These are phyloP conservation scores for Lipomyces orientalis DNA, from an alignment of 805 yeast species.

Conservation along the genomic window DNA sequence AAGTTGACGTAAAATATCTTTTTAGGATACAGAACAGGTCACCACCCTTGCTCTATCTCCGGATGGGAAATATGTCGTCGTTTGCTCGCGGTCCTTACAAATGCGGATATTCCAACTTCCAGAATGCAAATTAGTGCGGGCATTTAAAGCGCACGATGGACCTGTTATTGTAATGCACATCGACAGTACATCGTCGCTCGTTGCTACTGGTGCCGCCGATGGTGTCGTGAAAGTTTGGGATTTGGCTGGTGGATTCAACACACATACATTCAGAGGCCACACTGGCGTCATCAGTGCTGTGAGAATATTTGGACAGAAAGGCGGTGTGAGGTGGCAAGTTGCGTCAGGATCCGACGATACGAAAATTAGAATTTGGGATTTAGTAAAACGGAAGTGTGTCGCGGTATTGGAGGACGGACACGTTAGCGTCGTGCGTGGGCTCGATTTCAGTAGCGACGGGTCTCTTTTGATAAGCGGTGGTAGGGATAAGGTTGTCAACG, in stretches of 20 bases:
- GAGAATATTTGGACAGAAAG: constrained; percentile 72
- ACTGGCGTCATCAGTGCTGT: constrained; percentile 85
- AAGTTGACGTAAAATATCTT: not conserved
- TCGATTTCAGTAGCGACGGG: constrained; percentile 65
- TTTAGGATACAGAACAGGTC: constrained; percentile 69
- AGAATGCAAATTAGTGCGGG: constrained; percentile 41
- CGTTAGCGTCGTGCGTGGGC: constrained; percentile 81
- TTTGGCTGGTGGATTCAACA: constrained; percentile 80
- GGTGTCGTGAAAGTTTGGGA: constrained; percentile 93
- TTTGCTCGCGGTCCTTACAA: constrained; percentile 83
- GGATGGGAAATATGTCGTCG: constrained; percentile 71
- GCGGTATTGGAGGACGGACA: constrained; percentile 70
- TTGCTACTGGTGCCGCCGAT: constrained; percentile 95
- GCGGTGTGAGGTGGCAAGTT: constrained; percentile 69
- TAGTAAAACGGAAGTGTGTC: constrained; percentile 70
- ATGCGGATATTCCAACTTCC: constrained; percentile 66
- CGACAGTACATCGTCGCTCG: constrained; percentile 80
- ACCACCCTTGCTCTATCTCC: constrained; percentile 80
- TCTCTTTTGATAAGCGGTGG: constrained; percentile 77
- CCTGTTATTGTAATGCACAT: constrained; percentile 80
- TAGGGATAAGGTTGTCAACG: constrained; percentile 76
- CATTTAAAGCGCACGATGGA: constrained; percentile 57
- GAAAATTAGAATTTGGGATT: constrained; percentile 64
- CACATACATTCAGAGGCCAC: constrained; percentile 92
- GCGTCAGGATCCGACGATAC: constrained; percentile 73